Base-by-base conservation (phyloP, 257 asterid species). In the Avicennia marina region DNA sequence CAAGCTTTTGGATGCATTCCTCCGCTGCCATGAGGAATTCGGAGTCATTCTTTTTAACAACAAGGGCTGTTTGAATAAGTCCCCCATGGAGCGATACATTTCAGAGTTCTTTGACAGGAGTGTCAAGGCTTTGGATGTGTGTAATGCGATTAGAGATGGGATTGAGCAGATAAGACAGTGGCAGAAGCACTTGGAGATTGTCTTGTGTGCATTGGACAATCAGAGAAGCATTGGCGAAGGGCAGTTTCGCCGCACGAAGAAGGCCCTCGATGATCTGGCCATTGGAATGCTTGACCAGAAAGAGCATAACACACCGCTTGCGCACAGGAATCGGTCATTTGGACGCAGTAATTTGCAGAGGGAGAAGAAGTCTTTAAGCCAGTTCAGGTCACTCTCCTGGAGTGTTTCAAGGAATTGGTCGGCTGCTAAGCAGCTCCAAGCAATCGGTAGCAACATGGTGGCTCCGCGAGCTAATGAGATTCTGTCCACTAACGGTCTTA, bases 341-440 rank as follows among this genome's bases (percentile, higher is more conserved):
- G 95, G 97, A 33, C 79, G 95, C 1, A 83, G 56, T 19, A 82
- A 54, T 25, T 50, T 40, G 1, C 78, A 70, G 0, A 75, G 19
- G 57, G 94, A 83, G 65, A 72, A 62, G 2, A 73, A 49, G 22
- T 72, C 95, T 1, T 56, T 84, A 8, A 66, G 78, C 52, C 84
- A 93, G 43, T 80, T 77, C 40, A 64, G 99, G 58, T 93, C 99
- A 2, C 68, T 89, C 3, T 93, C 99, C 0, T 93, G 99, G 97
- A 84, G 97, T 33, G 97, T 86, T n/a, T 93, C 99, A 0, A 65
- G 95, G 53, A 69, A 90, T 24, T 93, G 99, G 99, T 93, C 99
- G 0, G 99, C 99, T 10, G 84, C 94, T 6, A 77, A 70, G 63
- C 97, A 93, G 65, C 64, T 93, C 15, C 99, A 86, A 62, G 87